Evolutionary conservation across 495 filamentous ascomycete species (phyloP).

Genomic region (Lasiosphaeria hispida): DNA sequence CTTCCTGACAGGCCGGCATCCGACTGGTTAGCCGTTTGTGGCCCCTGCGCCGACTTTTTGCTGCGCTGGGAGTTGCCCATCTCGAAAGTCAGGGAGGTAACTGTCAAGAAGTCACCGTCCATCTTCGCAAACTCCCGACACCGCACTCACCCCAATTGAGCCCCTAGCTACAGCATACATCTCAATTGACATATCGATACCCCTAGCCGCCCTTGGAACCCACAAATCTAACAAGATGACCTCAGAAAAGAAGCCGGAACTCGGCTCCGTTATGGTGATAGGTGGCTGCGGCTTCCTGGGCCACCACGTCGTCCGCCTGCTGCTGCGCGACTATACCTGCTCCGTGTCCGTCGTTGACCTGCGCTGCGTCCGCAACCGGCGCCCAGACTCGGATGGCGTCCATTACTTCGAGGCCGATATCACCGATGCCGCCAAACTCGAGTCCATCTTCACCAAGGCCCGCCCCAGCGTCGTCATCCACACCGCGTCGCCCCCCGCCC

Average conservation of each 20-base stretch:
- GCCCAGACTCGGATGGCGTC: constrained; percentile 62
- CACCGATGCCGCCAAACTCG: constrained; percentile 65
- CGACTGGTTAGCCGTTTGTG: too few species aligned
- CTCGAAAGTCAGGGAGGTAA: too few species aligned
- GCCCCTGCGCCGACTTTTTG: too few species aligned
- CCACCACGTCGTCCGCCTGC: constrained; percentile 62
- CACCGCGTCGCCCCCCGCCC: constrained; percentile 75
- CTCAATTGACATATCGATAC: background rate
- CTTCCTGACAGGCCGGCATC: too few species aligned
- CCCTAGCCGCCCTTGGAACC: too few species aligned
- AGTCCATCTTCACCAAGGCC: constrained; percentile 62
- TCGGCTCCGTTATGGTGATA: constrained; percentile 62
- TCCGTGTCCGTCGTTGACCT: constrained; percentile 85
- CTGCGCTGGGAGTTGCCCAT: too few species aligned
- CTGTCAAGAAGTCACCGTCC: too few species aligned
- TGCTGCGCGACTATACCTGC: constrained; percentile 53
- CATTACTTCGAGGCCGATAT: constrained; percentile 86
- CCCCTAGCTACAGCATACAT: background rate
- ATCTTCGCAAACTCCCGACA: too few species aligned
- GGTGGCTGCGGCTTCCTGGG: constrained; percentile 72
- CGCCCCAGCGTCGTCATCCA: constrained; percentile 92
- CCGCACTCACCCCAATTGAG: background rate
- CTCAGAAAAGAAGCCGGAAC: constrained; percentile 37
- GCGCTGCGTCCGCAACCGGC: constrained; percentile 69
- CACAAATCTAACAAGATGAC: constrained; percentile 31